Conservation (phyloP, 2,329 filamentous ascomycete species). For the Verticillium isaacii region DNA sequence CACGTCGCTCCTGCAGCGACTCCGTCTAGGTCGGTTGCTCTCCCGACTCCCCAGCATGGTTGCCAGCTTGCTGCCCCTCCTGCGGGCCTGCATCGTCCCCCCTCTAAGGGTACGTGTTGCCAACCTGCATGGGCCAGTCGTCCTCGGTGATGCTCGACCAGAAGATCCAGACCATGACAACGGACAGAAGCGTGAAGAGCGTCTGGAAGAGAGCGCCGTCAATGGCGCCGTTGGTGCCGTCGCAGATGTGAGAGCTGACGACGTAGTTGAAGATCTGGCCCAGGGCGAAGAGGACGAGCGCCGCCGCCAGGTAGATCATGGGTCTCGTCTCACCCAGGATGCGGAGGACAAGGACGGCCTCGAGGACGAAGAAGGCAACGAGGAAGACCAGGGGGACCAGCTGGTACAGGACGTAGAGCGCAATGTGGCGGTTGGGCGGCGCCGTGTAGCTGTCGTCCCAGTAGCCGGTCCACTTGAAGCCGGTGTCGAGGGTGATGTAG, state of each 20-base stretch:
- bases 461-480: conserved; percentile 75
- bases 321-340: conserved; percentile 85
- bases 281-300: conserved; percentile 78
- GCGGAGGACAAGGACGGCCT: conserved; percentile 75
- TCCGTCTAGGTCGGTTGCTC: neutral
- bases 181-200: conserved; percentile 81
- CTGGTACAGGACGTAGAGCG: conserved; percentile 91
- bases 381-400: conserved; percentile 84
- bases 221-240: conserved; percentile 76
- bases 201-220: conserved; percentile 92
- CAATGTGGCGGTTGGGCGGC: conserved; percentile 70
- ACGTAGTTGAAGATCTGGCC: conserved; percentile 97
- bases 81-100: neutral
- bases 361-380: conserved; percentile 80
- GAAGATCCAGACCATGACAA: conserved; percentile 85
- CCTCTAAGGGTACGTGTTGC: conserved; percentile 30
- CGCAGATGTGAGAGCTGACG: conserved; percentile 85
- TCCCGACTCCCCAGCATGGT: neutral
- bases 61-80: neutral
- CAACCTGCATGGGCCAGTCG: conserved; percentile 73
- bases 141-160: conserved; percentile 99
- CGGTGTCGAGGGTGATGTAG: conserved; percentile 93
- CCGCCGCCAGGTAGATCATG: conserved; percentile 79
- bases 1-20: neutral
- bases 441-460: conserved; percentile 58